Evolutionary conservation across 2,329 filamentous ascomycete genomes (phyloP).

Genomic region (Cordyceps militaris): DNA sequence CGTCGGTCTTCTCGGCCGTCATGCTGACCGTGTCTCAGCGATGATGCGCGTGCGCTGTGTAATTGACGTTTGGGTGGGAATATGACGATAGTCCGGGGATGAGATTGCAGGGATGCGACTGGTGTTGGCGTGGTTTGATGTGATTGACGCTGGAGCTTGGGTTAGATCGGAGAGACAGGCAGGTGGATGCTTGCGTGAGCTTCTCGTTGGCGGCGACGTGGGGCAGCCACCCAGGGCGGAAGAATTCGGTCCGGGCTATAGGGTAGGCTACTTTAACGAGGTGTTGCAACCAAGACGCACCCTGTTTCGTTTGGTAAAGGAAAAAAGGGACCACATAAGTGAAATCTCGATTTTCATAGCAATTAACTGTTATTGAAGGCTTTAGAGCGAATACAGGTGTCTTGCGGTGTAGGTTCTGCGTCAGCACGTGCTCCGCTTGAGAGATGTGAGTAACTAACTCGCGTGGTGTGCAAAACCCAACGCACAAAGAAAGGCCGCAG

Average conservation of each 20-base stretch:
- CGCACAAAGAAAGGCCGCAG: too few species aligned
- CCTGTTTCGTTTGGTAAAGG: too few species aligned
- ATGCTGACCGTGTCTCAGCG: constrained; percentile 23
- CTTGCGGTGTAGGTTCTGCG: too few species aligned
- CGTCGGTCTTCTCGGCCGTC: constrained; percentile 27
- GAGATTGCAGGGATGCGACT: not conserved
- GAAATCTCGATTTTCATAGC: too few species aligned
- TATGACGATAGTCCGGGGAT: not conserved
- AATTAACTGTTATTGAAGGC: not conserved
- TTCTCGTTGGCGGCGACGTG: not conserved
- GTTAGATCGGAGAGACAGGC: constrained; percentile 3
- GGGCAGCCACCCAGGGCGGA: not conserved
- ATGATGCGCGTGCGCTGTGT: not conserved
- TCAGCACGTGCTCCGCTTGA: too few species aligned
- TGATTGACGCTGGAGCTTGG: not conserved
- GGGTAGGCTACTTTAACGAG: not conserved
- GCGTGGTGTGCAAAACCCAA: too few species aligned
- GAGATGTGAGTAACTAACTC: too few species aligned
- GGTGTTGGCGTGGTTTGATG: not conserved
- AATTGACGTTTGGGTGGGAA: too few species aligned
- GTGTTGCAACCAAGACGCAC: too few species aligned
- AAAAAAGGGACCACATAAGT: too few species aligned
- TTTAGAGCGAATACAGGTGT: too few species aligned
- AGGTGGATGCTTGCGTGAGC: constrained; percentile 11
- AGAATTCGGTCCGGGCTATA: constrained; percentile 11